A percentile compares a stretch with the other conserved stretches of the same genome.
Conservation (phyloP, 257 asterid genomes). For the Mitragyna speciosa region DNA sequence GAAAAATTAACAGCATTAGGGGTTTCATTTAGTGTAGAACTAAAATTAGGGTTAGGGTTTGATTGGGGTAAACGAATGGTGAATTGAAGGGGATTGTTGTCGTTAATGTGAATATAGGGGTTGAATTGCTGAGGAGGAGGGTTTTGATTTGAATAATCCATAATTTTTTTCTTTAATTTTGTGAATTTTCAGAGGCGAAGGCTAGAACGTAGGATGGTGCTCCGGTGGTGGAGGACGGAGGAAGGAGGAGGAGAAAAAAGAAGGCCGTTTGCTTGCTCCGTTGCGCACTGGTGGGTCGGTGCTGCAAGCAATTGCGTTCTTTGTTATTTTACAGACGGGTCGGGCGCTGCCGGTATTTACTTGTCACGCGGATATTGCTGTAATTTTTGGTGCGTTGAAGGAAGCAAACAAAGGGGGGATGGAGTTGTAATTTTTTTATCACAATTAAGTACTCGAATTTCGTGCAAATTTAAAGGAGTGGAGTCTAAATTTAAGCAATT, state of each 20-base stretch:
- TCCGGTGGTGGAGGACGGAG: neutral
- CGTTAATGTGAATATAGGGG: conserved; percentile 40
- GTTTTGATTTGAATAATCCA: conserved; percentile 53
- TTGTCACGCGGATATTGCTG: neutral
- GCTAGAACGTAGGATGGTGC: neutral
- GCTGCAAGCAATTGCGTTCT: neutral
- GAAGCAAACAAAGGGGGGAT: neutral
- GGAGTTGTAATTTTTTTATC: neutral
- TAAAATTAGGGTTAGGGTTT: conserved; percentile 23
- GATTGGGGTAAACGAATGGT: conserved; percentile 46
- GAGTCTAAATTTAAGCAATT: too few relatives aligned
- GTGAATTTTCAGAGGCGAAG: neutral
- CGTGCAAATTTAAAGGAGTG: too few relatives aligned
- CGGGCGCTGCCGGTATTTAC: neutral
- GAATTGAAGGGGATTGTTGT: conserved; percentile 51
- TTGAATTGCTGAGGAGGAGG: conserved; percentile 21
- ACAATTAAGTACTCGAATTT: too few relatives aligned
- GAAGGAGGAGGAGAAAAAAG: neutral
- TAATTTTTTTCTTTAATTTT: conserved; percentile 7
- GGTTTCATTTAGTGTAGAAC: conserved; percentile 23
- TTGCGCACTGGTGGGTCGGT: neutral
- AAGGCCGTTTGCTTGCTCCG: neutral
- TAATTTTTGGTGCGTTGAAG: neutral
- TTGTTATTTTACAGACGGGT: neutral
- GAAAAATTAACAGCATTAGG: neutral